phyloP scores from a whole-genome alignment of 345 rosid species.

The Lenwebbia sp. region DNA sequence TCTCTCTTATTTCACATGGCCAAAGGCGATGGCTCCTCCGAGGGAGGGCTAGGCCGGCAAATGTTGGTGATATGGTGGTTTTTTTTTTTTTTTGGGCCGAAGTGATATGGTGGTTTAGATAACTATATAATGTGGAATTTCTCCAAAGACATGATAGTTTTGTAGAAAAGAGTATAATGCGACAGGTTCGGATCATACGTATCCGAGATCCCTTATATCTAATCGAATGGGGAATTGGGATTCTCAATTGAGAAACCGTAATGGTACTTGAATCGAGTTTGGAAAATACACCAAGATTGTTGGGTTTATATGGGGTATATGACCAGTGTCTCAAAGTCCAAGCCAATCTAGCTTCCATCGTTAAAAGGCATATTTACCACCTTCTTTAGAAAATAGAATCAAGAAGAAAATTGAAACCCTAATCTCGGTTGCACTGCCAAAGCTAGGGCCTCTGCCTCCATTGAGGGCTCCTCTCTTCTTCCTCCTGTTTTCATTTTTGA shows the following conservation, averaged over 20 bases:
- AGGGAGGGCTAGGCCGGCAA: background rate
- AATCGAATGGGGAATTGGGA: background rate
- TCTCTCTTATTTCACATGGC: background rate
- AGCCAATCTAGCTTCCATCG: background rate
- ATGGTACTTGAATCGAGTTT: background rate
- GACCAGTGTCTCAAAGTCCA: background rate
- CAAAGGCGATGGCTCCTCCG: background rate
- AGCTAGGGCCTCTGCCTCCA: background rate
- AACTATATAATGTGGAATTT: background rate
- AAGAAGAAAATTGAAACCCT: background rate
- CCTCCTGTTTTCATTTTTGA: background rate
- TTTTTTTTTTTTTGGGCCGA: no score
- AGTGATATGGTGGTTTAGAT: background rate
- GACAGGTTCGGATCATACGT: background rate
- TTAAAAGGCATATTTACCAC: background rate
- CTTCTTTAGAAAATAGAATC: background rate
- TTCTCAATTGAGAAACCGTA: background rate
- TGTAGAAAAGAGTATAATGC: background rate
- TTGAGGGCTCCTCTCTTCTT: background rate
- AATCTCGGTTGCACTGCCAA: background rate
- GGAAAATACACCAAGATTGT: background rate
- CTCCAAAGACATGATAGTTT: background rate
- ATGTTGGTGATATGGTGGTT: background rate
- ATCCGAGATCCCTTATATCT: background rate
- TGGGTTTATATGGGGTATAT: background rate